Percentiles rank a stretch among this genome's conserved stretches.
Conservation (phyloP, 2,329 filamentous ascomycete genomes). For the Fusarium lyarnte region DNA sequence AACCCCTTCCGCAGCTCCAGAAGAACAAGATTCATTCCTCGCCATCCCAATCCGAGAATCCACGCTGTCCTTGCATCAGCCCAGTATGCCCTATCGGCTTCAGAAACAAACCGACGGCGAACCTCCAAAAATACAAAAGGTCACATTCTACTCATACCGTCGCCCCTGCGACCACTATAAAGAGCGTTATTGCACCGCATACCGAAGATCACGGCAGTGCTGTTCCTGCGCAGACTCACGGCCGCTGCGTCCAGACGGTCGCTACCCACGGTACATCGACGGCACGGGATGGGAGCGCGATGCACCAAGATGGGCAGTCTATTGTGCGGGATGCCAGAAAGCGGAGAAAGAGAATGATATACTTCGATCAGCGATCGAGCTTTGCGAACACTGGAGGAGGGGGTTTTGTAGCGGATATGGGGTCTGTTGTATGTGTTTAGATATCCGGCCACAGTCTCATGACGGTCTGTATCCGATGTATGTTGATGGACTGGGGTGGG, state of each 20-base stretch:
- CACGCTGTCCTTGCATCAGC: no score
- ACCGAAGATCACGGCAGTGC: neutral
- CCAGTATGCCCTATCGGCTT: neutral
- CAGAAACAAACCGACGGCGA: no score
- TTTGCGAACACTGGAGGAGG: neutral
- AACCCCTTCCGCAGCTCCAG: no score
- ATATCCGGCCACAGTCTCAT: neutral
- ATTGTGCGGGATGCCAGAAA: neutral
- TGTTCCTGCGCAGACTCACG: neutral
- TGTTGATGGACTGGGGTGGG: neutral
- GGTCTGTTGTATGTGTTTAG: neutral
- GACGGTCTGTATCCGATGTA: neutral
- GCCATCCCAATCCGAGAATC: no score
- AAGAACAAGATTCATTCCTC: no score
- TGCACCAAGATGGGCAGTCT: rapidly evolving
- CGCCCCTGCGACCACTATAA: neutral
- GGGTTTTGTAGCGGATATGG: neutral
- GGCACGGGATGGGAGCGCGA: neutral
- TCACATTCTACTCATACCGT: neutral
- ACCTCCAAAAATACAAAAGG: no score
- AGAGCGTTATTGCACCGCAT: neutral
- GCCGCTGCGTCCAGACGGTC: neutral
- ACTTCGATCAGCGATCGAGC: neutral
- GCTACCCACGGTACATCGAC: neutral
- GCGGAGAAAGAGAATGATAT: neutral